These are phyloP conservation scores for Marsdenia floribunda DNA, from an alignment of 257 asterid genomes.

Conservation along the genomic window DNA sequence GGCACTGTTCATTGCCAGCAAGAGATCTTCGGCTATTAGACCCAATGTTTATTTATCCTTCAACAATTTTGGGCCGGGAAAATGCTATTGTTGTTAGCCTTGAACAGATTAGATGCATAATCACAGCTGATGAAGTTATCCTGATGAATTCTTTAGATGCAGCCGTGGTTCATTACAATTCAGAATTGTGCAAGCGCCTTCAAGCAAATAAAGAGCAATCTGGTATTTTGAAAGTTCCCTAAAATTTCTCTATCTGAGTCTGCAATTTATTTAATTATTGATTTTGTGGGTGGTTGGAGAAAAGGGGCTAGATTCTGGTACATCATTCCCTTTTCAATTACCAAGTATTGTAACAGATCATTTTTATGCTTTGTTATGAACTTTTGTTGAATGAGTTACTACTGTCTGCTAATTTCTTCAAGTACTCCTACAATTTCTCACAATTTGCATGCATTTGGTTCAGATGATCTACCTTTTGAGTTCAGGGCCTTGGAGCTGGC, in stretches of 20 bases:
- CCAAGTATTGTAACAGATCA: not conserved
- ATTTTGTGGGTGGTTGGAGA: not conserved
- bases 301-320: not conserved
- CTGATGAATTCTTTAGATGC: slow-evolving; percentile 85
- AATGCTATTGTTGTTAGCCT: slow-evolving; percentile 93
- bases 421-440: slow-evolving; percentile 16
- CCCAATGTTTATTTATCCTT: slow-evolving; percentile 87
- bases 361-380: not conserved
- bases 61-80: slow-evolving; percentile 93
- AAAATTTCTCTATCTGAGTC: not conserved
- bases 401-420: not conserved
- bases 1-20: slow-evolving; percentile 89
- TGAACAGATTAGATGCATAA: slow-evolving; percentile 92
- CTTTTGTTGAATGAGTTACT: not conserved
- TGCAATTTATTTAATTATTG: not conserved
- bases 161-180: slow-evolving; percentile 68
- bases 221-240: slow-evolving; percentile 42
- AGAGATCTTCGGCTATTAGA: slow-evolving; percentile 98
- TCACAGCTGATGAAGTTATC: slow-evolving; percentile 95
- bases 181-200: slow-evolving; percentile 88
- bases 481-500: slow-evolving; percentile 97
- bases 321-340: not conserved
- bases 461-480: slow-evolving; percentile 96
- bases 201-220: slow-evolving; percentile 68
- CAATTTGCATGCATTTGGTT: slow-evolving; percentile 30